phyloP scores from a whole-genome alignment of 176 grass and related monocot genomes.

The Metroxylon sagu region DNA sequence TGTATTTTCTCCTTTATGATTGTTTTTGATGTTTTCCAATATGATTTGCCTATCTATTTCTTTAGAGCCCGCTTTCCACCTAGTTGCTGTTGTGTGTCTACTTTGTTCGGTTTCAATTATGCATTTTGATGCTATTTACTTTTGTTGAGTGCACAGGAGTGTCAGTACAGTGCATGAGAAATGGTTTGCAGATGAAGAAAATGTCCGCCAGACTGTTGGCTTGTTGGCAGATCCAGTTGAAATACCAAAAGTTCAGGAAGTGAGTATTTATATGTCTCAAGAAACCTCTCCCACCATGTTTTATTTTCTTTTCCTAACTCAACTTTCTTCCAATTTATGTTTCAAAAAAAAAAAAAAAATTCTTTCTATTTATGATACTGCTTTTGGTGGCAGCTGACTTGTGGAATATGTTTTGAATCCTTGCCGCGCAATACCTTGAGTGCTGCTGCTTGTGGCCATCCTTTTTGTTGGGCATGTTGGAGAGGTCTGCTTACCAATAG shows the following conservation, averaged over 20 bases:
- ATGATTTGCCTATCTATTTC: background rate
- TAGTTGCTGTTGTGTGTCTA: no score
- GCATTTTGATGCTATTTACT: background rate
- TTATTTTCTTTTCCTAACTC: no score
- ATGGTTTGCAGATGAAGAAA: slow-evolving; percentile 82
- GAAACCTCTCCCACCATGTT: no score
- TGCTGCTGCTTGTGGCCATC: slow-evolving; percentile 66
- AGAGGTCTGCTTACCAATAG: slow-evolving; percentile 35
- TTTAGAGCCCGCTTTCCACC: background rate
- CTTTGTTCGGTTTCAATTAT: no score
- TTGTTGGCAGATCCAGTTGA: slow-evolving; percentile 39
- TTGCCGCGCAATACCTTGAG: slow-evolving; percentile 38
- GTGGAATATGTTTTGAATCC: slow-evolving; percentile 91
- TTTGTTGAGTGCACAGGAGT: slow-evolving; percentile 41
- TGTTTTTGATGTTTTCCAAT: background rate
- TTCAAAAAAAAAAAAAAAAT: background rate
- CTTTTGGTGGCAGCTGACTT: slow-evolving; percentile 65
- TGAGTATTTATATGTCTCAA: slow-evolving; percentile 8
- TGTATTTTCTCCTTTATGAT: background rate
- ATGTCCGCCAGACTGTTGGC: slow-evolving; percentile 53
- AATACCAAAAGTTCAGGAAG: slow-evolving; percentile 27
- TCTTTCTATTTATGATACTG: slow-evolving; percentile 18
- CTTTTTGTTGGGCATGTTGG: slow-evolving; percentile 81
- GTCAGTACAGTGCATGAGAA: slow-evolving; percentile 59
- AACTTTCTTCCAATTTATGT: no score